Evolutionary conservation across 1,284 basidiomycete genomes (phyloP), one percentile per base, ranked within the genome.

Genomic region (Ceratobasidium sp.): DNA sequence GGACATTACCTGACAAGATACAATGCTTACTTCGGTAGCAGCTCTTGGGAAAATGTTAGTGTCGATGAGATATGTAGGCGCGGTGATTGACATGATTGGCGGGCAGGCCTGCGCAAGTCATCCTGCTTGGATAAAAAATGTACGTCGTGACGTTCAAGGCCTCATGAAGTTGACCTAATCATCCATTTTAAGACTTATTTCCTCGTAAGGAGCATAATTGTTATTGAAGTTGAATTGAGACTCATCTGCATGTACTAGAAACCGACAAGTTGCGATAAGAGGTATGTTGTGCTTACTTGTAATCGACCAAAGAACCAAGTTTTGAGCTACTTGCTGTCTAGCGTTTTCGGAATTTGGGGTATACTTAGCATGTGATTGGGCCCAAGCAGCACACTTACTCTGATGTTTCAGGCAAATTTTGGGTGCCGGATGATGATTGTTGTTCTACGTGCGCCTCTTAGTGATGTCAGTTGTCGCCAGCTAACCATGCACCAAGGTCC

Each of bases 191-290:
- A n/a, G n/a, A n/a, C n/a, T n/a, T n/a, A n/a, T n/a, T n/a, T n/a
- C n/a, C n/a, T n/a, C n/a, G n/a, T n/a, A n/a, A n/a, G n/a, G n/a
- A 5, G 23, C 18, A 48, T n/a, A 26, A 3, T 50, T 50, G 8
- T 4, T 8, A 8, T 5, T 28, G 48, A 23, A 6, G 26, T 50
- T 4, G 18, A 3, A 50, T 50, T 23, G 2, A 26, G 45, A 48
- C 30, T n/a, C 52, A 55, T 32, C 23, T n/a, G 18, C 43, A 18
- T 14, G 14, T 2, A n/a, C n/a, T 41, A 59, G 57, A 8, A 59
- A 59, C 57, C 57, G 2, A 59, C 57, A 10, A 59, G 57, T 30
- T 59, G 57, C 36, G 57, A 41, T 28, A 59, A 59, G 34, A 59
- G 57, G 57, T 59, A 12, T 21, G 26, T 36, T 23, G 1, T 12